Percentiles rank a stretch among this genome's conserved stretches.
Evolutionary conservation across 768 basidiomycete genomes (phyloP).

Genomic region (Hericium rajendrae): DNA sequence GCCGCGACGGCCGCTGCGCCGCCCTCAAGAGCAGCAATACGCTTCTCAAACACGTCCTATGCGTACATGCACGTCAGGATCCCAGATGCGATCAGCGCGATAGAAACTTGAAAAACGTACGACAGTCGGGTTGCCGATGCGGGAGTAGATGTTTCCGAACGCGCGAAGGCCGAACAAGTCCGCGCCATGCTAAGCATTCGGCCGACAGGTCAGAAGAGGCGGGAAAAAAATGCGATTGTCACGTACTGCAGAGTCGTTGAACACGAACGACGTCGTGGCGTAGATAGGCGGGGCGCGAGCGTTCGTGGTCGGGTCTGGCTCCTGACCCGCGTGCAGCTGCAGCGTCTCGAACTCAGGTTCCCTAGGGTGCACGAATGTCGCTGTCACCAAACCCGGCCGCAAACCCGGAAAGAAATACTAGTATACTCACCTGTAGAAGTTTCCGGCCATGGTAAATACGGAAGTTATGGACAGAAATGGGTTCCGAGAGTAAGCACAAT

Average conservation of each 20-base stretch:
- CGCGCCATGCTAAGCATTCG: conserved; percentile 46
- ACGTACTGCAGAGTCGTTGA: conserved; percentile 58
- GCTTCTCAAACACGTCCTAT: conserved; percentile 71
- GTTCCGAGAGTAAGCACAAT: too few species aligned
- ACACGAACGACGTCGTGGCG: conserved; percentile 60
- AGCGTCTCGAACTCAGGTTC: conserved; percentile 70
- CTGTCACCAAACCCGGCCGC: background rate
- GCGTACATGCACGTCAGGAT: background rate
- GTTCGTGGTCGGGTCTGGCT: conserved; percentile 51
- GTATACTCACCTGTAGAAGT: background rate
- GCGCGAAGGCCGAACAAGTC: conserved; percentile 60
- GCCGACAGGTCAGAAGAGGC: background rate
- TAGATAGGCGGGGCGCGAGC: conserved; percentile 77
- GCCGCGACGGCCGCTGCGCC: conserved; percentile 69
- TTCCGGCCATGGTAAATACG: background rate
- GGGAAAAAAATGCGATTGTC: background rate
- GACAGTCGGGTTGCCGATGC: conserved; percentile 60
- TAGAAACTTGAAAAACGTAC: conserved; percentile 25
- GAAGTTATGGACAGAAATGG: too few species aligned
- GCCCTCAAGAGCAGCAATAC: conserved; percentile 74
- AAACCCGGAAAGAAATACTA: background rate
- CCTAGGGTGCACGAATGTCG: conserved; percentile 12
- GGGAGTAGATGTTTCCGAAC: conserved; percentile 54
- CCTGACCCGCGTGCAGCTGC: conserved; percentile 71
- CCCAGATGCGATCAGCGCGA: background rate